These are phyloP conservation scores for Pseudozyma tsukubaensis DNA, from an alignment of 1,284 basidiomycete genomes.

Conservation along the genomic window DNA sequence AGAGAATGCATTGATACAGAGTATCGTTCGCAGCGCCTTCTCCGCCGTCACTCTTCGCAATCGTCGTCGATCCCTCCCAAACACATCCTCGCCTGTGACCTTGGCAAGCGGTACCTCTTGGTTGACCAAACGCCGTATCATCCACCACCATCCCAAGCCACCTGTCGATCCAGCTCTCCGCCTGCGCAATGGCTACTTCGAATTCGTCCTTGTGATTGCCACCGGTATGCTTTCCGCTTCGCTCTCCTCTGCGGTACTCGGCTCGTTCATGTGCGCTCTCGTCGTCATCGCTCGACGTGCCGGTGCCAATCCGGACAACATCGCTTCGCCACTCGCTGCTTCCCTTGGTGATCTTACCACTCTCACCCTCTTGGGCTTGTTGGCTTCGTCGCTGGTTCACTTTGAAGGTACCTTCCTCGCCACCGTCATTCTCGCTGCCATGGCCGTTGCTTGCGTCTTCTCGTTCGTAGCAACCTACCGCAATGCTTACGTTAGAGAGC, in stretches of 20 bases:
- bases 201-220: slow-evolving; percentile 84
- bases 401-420: slow-evolving; percentile 69
- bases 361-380: slow-evolving; percentile 70
- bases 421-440: slow-evolving; percentile 76
- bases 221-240: slow-evolving; percentile 89
- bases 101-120: neutral
- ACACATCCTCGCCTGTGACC: neutral
- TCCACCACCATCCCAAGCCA: slow-evolving; percentile 65
- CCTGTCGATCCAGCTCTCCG: slow-evolving; percentile 61
- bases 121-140: slow-evolving; percentile 53
- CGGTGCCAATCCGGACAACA: slow-evolving; percentile 91
- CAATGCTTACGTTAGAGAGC: slow-evolving; percentile 77
- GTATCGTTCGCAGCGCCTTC: slow-evolving; percentile 33
- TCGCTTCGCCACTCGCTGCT: slow-evolving; percentile 90
- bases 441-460: slow-evolving; percentile 73
- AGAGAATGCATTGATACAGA: slow-evolving; percentile 34
- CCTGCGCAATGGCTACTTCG: slow-evolving; percentile 70
- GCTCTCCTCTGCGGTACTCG: slow-evolving; percentile 81
- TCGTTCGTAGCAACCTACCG: slow-evolving; percentile 74
- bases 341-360: slow-evolving; percentile 93
- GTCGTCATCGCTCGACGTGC: slow-evolving; percentile 82
- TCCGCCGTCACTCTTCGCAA: slow-evolving; percentile 25
- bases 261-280: slow-evolving; percentile 90
- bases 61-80: slow-evolving; percentile 34
- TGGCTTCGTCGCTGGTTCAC: slow-evolving; percentile 65